These are phyloP conservation scores for Adansonia digitata DNA, from an alignment of 345 rosid species.

Conservation along the genomic window DNA sequence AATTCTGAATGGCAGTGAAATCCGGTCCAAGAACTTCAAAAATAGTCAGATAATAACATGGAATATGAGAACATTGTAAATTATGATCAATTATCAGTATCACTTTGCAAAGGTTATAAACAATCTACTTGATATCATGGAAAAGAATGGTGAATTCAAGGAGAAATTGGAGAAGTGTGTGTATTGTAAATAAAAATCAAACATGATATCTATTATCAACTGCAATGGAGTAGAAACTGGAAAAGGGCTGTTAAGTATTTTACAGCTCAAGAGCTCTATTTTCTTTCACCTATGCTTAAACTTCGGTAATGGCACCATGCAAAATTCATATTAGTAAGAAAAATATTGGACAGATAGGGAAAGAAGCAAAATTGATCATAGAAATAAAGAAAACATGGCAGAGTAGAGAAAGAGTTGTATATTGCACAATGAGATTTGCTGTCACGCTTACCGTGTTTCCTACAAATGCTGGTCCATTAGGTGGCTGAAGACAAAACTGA, in stretches of 20 bases:
- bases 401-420: neutral
- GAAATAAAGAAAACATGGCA: neutral
- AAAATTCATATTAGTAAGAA: conserved; percentile 5
- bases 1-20: neutral
- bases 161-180: neutral
- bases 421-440: neutral
- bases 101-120: neutral
- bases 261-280: neutral
- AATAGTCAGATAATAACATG: neutral
- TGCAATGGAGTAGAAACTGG: neutral
- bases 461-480: conserved; percentile 78
- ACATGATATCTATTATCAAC: neutral
- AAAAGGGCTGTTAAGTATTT: neutral
- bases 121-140: neutral
- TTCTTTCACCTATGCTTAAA: neutral
- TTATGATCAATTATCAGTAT: neutral
- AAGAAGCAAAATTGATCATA: neutral
- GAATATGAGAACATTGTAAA: neutral
- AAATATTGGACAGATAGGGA: neutral
- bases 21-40: neutral
- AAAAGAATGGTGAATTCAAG: neutral
- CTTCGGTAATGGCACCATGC: neutral
- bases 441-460: conserved; percentile 70
- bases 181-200: neutral
- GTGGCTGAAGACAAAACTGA: conserved; percentile 91